A percentile compares a stretch with the other conserved stretches of the same genome.
These are phyloP conservation scores for Yarrowia divulgata DNA, from an alignment of 805 yeast genomes.

Conservation along the genomic window DNA sequence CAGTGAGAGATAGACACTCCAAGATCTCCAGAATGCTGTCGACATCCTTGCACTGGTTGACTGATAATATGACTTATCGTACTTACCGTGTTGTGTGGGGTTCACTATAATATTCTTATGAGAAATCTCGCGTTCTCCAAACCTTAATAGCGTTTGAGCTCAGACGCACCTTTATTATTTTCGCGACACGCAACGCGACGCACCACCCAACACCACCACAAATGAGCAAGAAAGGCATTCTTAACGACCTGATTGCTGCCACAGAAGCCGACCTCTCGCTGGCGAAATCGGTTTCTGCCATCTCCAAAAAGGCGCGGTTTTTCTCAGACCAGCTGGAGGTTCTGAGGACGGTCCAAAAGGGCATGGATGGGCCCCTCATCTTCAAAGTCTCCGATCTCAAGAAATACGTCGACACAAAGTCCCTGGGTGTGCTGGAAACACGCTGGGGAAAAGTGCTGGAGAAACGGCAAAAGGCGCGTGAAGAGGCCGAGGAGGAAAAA, in stretches of 20 bases:
- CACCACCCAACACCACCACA: not conserved
- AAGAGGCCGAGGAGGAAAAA: slow-evolving; percentile 2
- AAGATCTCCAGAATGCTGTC: too few species aligned
- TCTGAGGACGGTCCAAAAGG: slow-evolving; percentile 3
- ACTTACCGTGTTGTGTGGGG: too few species aligned
- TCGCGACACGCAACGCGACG: slow-evolving; percentile 20
- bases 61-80: too few species aligned
- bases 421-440: slow-evolving; percentile 11
- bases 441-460: slow-evolving; percentile 18
- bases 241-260: slow-evolving; percentile 4
- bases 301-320: not conserved
- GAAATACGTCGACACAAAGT: slow-evolving; percentile 6
- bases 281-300: slow-evolving; percentile 5
- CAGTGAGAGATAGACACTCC: too few species aligned
- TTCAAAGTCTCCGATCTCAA: slow-evolving; percentile 19
- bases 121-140: too few species aligned
- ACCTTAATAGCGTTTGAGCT: not conserved
- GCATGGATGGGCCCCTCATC: slow-evolving; percentile 25
- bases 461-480: not conserved
- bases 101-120: too few species aligned
- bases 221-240: slow-evolving; percentile 8
- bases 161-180: not conserved
- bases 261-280: slow-evolving; percentile 6
- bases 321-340: slow-evolving; percentile 17
- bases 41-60: too few species aligned